Base-by-base conservation (phyloP, 352 stramenopile genomes). In the Pythium oligandrum region DNA sequence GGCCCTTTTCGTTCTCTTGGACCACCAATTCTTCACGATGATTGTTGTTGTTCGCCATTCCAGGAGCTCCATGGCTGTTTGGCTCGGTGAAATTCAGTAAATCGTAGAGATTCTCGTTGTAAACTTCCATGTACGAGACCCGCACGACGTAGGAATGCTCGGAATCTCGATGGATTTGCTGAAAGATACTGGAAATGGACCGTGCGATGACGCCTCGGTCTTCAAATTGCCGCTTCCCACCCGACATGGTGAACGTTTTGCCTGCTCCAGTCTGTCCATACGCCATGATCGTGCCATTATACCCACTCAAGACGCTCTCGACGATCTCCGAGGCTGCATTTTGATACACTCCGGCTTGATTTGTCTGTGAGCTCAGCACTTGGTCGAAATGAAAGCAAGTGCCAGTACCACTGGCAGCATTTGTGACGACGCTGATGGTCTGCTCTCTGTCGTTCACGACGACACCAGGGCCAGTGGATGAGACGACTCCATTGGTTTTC, bases 41-140 rank as follows among this genome's bases (percentile, higher is more conserved):
- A 6, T 10, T 61, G 17, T 54, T 53, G 7, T 44, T 55, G 30
- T 71, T 64, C n/a, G 57, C 57, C 52, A 54, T 11, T 45, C 46
- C 39, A 50, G 40, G 31, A 32, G 44, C 33, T 8, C 10, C 35
- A 11, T 17, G 40, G 9, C n/a, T 31, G 44, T 34, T 51, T 26
- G 17, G 17, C 36, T 63, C 61, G 26, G 51, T 53, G 31, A 64
- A 61, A 6, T 63, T 75, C n/a, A 97, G 67, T 58, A 97, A 57
- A 64, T 97, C 88, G 52, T 78, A 90, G 9, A 95, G 54, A 34
- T 81, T 76, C 51, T 97, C 87, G 60, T 97, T 97, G 75, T 95
- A 95, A 6, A 96, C 85, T 58, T 96, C 83, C n/a, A 96, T 66
- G 61, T 90, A 95, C 26, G 73, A 90, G 38, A 86, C 77, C 34